phyloP scores from a whole-genome alignment of 208 protist genomes.

The Trypanosomatidae sp. region DNA sequence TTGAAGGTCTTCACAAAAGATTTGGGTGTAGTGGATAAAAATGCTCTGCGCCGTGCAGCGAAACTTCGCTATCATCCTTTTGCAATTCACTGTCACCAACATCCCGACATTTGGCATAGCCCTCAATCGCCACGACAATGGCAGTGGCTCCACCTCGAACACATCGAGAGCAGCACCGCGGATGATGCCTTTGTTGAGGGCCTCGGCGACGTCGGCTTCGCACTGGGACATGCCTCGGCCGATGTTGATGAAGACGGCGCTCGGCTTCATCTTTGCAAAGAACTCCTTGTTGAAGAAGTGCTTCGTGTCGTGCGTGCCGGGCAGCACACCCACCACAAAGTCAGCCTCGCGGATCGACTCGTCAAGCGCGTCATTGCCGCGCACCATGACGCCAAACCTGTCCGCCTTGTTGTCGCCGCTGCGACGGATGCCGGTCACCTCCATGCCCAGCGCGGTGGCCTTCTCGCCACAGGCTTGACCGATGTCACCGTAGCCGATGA shows the following conservation, averaged over 20 bases:
- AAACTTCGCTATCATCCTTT: no score
- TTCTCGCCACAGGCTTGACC: slow-evolving; percentile 50
- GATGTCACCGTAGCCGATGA: slow-evolving; percentile 89
- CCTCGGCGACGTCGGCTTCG: slow-evolving; percentile 65
- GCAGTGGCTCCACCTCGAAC: slow-evolving; percentile 68
- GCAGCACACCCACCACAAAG: slow-evolving; percentile 86
- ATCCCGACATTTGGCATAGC: no score
- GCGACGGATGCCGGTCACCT: slow-evolving; percentile 73
- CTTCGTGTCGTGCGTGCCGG: slow-evolving; percentile 56
- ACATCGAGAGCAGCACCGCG: slow-evolving; percentile 80
- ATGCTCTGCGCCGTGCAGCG: no score
- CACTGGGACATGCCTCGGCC: slow-evolving; percentile 70
- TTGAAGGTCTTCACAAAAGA: no score
- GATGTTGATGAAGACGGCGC: slow-evolving; percentile 86
- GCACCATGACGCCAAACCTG: slow-evolving; percentile 57
- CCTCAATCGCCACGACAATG: no score
- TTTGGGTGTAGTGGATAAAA: no score
- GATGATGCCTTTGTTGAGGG: slow-evolving; percentile 62
- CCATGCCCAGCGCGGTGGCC: slow-evolving; percentile 58
- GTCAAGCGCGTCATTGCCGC: slow-evolving; percentile 44
- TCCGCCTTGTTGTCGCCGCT: slow-evolving; percentile 39
- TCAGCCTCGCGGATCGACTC: slow-evolving; percentile 67
- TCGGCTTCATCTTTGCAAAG: slow-evolving; percentile 82
- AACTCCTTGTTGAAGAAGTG: slow-evolving; percentile 78
- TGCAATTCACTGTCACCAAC: no score